Evolutionary conservation across 2,329 filamentous ascomycete genomes (phyloP).

Genomic region (Chaetothyriales sp.): DNA sequence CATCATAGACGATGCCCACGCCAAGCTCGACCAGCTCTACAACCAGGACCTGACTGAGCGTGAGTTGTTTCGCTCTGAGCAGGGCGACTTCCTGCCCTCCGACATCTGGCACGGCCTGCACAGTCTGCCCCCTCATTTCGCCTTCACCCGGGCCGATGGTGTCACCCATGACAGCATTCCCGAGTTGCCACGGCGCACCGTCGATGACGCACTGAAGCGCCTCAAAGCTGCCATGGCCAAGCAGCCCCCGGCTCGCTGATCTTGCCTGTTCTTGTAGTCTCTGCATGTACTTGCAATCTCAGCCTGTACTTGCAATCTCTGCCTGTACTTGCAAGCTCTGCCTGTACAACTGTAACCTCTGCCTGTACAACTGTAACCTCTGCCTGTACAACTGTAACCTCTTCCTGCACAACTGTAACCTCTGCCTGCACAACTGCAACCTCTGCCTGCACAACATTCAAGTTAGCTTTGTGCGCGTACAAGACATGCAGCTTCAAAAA

Average conservation of each 20-base stretch:
- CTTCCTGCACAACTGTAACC: too few species aligned
- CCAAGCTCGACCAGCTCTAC: constrained; percentile 61
- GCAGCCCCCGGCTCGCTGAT: neutral
- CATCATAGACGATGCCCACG: constrained; percentile 64
- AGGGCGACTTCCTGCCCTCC: constrained; percentile 73
- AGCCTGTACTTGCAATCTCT: too few species aligned
- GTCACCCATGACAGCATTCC: constrained; percentile 28
- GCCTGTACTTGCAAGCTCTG: too few species aligned
- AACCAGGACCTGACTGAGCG: constrained; percentile 59
- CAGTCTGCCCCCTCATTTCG: constrained; percentile 25
- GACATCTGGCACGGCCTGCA: constrained; percentile 74
- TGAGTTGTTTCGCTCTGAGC: constrained; percentile 64
- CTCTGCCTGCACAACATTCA: neutral
- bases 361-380: too few species aligned
- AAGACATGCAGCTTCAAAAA: constrained; percentile 4
- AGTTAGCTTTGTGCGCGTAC: neutral
- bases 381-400: too few species aligned
- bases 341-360: too few species aligned
- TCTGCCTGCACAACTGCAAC: neutral
- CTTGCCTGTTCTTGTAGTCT: too few species aligned
- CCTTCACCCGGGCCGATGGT: constrained; percentile 37
- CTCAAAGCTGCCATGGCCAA: constrained; percentile 18
- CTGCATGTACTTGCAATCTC: too few species aligned
- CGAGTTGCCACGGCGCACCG: constrained; percentile 27
- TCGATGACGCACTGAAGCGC: constrained; percentile 31